Base-by-base conservation (phyloP, 2,329 filamentous ascomycete species). In the Pseudohalonectria lignicola region DNA sequence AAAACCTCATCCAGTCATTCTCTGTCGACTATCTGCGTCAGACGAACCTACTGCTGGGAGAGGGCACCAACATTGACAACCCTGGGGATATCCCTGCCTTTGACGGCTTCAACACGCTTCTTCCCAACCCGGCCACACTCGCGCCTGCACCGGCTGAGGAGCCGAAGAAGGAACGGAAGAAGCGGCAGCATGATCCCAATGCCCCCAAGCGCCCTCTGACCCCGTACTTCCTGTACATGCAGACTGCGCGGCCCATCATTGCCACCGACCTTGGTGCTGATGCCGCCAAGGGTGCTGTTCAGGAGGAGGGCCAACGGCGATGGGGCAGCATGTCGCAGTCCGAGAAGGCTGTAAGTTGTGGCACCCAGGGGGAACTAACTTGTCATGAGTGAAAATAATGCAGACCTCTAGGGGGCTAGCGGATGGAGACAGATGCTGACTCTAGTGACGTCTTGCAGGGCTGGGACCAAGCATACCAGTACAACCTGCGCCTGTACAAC, bases 191-290 rank as follows among this genome's bases (percentile, higher is more conserved):
- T 53, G 90, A 96, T 58, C 88, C 88, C 49, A 94, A 94, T 59
- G 88, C 88, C 6, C 90, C 90, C 43, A 96, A 95, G 75, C 79
- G 88, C 36, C 88, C 90, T 8, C 62, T 95, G 54, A 96, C 90
- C 5, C 87, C 90, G 3, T 95, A 93, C 68, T 94, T 96, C 69
- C 68, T 95, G 43, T 96, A 87, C 67, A 86, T 94, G 71, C 83
- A 93, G 59, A 81, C 83, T 46, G 86, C 86, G 46, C 83, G 92
- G 36, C 74, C 79, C 37, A 81, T 85, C 55, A 92, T 96, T 49
- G 81, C 84, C 41, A 71, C 69, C 25, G 86, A 93, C 49, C 72
- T 94, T 10, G 84, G 82, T 17, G 56, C 75, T n/a, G 71, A 77
- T 42, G 78, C 80, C 7, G 81, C 82, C 57, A 88, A 90, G 56